phyloP scores from a whole-genome alignment of 148 eudicot genomes.

The Vaccinium corymbosum region DNA sequence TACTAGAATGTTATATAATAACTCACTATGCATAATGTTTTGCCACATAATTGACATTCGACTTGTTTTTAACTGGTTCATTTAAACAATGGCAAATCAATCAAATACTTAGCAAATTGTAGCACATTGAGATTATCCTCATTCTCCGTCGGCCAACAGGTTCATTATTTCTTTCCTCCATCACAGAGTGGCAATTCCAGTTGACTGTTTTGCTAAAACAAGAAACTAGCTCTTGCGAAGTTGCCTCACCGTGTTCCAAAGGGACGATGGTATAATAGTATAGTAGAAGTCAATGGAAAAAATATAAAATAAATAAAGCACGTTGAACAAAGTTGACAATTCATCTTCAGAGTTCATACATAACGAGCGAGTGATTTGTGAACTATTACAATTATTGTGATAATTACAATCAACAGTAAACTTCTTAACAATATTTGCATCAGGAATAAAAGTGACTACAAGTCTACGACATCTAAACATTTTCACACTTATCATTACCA shows the following conservation, averaged over 20 bases:
- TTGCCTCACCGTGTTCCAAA: neutral
- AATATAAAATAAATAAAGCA: neutral
- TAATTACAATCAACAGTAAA: neutral
- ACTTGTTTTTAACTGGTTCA: neutral
- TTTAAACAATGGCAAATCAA: neutral
- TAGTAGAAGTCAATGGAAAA: neutral
- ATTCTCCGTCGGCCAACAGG: neutral
- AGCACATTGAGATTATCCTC: neutral
- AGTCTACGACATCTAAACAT: neutral
- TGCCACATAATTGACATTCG: neutral
- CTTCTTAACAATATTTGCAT: neutral
- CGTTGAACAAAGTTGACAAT: slow-evolving; percentile 1
- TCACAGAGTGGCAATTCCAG: neutral
- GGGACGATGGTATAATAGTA: neutral
- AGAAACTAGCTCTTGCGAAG: neutral
- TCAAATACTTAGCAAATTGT: neutral
- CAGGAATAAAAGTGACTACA: neutral
- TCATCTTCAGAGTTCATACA: neutral
- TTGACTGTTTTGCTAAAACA: neutral
- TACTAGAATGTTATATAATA: too few species aligned
- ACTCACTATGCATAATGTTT: neutral
- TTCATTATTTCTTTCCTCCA: neutral
- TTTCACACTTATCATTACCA: neutral
- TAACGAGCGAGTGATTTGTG: neutral
- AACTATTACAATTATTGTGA: neutral